Percentiles rank a stretch among this genome's conserved stretches.
These are phyloP conservation scores for Diaporthe sp. DNA, from an alignment of 2,329 filamentous ascomycete species.

Conservation along the genomic window DNA sequence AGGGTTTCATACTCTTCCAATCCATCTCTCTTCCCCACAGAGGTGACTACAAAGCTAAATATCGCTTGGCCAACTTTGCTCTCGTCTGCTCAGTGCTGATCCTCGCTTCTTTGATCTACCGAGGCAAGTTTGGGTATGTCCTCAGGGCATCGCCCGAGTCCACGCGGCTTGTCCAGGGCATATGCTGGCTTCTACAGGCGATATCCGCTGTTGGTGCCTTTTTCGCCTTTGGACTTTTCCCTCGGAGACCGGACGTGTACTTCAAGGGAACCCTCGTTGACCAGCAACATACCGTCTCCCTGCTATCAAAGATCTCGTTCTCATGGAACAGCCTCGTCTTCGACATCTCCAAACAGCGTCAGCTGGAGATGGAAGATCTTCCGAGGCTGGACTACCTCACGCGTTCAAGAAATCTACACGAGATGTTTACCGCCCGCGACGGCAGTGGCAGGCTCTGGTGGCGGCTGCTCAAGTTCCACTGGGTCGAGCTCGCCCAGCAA, in stretches of 20 bases:
- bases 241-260: slow-evolving; percentile 48
- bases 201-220: slow-evolving; percentile 38
- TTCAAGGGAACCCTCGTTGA: slow-evolving; percentile 45
- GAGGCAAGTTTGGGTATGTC: slow-evolving; percentile 42
- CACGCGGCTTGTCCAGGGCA: slow-evolving; percentile 32
- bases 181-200: slow-evolving; percentile 43
- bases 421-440: slow-evolving; percentile 37
- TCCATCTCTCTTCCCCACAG: slow-evolving; percentile 42
- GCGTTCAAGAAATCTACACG: slow-evolving; percentile 42
- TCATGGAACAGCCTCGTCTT: slow-evolving; percentile 48
- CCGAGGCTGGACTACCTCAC: slow-evolving; percentile 45
- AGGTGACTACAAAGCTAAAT: slow-evolving; percentile 42
- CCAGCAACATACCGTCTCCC: slow-evolving; percentile 47
- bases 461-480: slow-evolving; percentile 44
- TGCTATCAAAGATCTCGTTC: slow-evolving; percentile 43
- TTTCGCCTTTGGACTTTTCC: slow-evolving; percentile 44
- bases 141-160: slow-evolving; percentile 33
- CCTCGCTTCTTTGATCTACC: slow-evolving; percentile 41
- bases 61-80: slow-evolving; percentile 41
- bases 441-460: slow-evolving; percentile 44
- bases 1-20: slow-evolving; percentile 43
- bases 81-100: slow-evolving; percentile 40
- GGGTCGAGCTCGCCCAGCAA: slow-evolving; percentile 43
- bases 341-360: slow-evolving; percentile 42
- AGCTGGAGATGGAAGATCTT: slow-evolving; percentile 45